phyloP scores from a whole-genome alignment of 768 basidiomycete genomes.

The Phaffia tasmanica region DNA sequence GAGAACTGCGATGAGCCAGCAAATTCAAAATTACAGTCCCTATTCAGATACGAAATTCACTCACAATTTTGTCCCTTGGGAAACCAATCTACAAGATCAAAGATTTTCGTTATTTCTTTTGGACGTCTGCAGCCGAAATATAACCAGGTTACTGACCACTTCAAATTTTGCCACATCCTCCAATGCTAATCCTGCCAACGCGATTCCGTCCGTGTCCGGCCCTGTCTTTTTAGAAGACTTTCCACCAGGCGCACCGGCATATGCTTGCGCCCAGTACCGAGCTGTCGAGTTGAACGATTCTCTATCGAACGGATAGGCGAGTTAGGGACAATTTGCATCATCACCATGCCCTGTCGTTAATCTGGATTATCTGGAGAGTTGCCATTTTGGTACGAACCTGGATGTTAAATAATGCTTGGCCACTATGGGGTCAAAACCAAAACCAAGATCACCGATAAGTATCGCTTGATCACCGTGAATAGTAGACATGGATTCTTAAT shows the following conservation, averaged over 20 bases:
- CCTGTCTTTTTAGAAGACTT: constrained; percentile 18
- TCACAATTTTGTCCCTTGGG: constrained; percentile 67
- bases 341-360: neutral
- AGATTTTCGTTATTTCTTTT: too few relatives aligned
- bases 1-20: neutral
- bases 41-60: constrained; percentile 36
- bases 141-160: constrained; percentile 27
- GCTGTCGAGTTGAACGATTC: constrained; percentile 83
- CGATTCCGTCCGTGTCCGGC: constrained; percentile 40
- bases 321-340: too few relatives aligned
- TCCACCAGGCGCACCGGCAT: constrained; percentile 55
- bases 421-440: constrained; percentile 42
- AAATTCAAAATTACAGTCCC: too few relatives aligned
- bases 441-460: neutral
- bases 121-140: too few relatives aligned
- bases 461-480: neutral
- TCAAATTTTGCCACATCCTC: constrained; percentile 78
- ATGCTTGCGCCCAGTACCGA: constrained; percentile 83
- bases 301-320: constrained; percentile 30
- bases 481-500: neutral
- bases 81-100: constrained; percentile 52
- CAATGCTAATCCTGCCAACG: constrained; percentile 67
- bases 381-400: constrained; percentile 30
- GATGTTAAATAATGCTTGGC: constrained; percentile 93
- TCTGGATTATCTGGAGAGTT: neutral